Conservation (phyloP, 1,284 basidiomycete species). For the Ustilago trichophora region DNA sequence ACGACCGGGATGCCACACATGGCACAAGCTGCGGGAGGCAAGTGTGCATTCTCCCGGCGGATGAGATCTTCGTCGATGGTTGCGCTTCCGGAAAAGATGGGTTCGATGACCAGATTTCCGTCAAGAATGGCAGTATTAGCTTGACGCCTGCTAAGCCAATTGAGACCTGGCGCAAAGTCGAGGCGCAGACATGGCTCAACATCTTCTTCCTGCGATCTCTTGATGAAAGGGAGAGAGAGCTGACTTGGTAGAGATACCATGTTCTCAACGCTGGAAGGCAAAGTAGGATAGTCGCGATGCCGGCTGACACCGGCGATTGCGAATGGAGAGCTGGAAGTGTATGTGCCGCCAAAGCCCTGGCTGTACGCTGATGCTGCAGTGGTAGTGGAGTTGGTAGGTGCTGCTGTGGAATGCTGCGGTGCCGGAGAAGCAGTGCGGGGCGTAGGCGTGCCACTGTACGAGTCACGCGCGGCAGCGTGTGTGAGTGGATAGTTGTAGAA, state of each 20-base stretch:
- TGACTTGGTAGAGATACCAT: conserved; percentile 64
- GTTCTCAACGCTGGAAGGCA: conserved; percentile 67
- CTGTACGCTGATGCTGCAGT: conserved; percentile 47
- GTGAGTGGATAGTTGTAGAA: conserved; percentile 52
- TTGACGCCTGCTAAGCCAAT: conserved; percentile 89
- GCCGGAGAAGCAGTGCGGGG: conserved; percentile 35
- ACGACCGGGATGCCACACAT: conserved; percentile 60
- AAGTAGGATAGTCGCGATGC: conserved; percentile 73
- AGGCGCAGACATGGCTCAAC: conserved; percentile 92
- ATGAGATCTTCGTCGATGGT: conserved; percentile 52
- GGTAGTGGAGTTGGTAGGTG: conserved; percentile 4
- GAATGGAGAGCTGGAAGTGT: conserved; percentile 39
- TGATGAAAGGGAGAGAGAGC: conserved; percentile 80
- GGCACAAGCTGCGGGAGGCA: conserved; percentile 60
- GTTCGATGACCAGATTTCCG: conserved; percentile 89
- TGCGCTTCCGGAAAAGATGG: conserved; percentile 72
- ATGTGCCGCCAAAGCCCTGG: conserved; percentile 23
- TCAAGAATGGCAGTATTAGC: conserved; percentile 85
- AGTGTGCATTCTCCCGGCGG: conserved; percentile 47
- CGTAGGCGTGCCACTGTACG: conserved; percentile 26
- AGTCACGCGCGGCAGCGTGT: conserved; percentile 14
- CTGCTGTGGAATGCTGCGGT: conserved; percentile 5
- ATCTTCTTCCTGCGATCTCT: conserved; percentile 84
- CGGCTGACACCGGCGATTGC: conserved; percentile 70
- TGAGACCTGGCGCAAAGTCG: conserved; percentile 90